These are phyloP conservation scores for Liriodendron chinense DNA, from an alignment of 164 flowering plant genomes.

Conservation along the genomic window DNA sequence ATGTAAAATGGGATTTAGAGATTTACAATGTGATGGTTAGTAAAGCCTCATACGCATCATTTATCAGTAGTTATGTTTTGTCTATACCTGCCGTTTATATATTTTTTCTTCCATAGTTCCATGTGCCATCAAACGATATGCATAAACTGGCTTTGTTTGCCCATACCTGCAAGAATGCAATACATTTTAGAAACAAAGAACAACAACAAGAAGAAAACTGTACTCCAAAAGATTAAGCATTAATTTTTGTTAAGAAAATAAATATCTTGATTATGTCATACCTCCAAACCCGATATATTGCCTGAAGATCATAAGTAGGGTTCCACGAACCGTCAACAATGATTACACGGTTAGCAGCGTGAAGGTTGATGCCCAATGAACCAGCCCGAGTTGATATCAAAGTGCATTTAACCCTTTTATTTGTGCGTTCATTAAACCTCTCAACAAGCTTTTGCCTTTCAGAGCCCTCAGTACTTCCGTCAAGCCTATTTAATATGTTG, in stretches of 20 bases:
- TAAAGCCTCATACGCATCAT: not conserved
- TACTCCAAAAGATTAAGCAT: not conserved
- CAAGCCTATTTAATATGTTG: conserved; percentile 53
- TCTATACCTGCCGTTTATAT: conserved; percentile 88
- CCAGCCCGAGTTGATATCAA: conserved; percentile 98
- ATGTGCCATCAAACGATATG: conserved; percentile 91
- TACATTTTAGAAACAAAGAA: not conserved
- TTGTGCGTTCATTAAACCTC: conserved; percentile 71
- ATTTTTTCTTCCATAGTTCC: conserved; percentile 99
- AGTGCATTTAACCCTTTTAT: conserved; percentile 84
- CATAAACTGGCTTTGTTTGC: conserved; percentile 92
- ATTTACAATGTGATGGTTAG: not conserved
- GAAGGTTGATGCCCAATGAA: conserved; percentile 92
- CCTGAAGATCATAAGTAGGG: conserved; percentile 98
- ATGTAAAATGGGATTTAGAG: too few relatives aligned
- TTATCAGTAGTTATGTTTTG: not conserved
- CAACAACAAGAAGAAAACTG: not conserved
- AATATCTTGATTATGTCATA: conserved; percentile 4
- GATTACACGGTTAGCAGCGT: conserved; percentile 94
- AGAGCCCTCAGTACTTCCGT: conserved; percentile 85
- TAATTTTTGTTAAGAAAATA: not conserved
- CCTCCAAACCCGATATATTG: conserved; percentile 99
- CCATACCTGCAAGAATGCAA: conserved; percentile 67
- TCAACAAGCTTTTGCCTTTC: conserved; percentile 92
- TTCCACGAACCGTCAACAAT: conserved; percentile 99